Evolutionary conservation across 306 rosid species (phyloP).

Genomic region (Fragaria vesca): DNA sequence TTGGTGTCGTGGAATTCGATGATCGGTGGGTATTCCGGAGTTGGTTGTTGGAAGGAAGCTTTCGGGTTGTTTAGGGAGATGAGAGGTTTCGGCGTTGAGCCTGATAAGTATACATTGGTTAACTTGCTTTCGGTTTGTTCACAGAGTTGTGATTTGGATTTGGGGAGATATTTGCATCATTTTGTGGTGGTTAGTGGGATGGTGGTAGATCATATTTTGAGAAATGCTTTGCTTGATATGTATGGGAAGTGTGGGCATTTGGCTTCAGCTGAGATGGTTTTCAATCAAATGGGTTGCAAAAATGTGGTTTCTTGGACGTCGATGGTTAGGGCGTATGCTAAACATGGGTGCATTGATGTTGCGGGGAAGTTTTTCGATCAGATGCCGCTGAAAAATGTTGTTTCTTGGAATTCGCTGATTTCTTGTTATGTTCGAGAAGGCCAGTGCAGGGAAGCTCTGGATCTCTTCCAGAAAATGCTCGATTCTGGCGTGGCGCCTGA

Average conservation of each 20-base stretch:
- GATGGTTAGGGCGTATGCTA: conserved; percentile 62
- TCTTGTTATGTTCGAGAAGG: conserved; percentile 60
- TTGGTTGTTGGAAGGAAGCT: conserved; percentile 34
- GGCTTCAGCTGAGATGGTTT: conserved; percentile 41
- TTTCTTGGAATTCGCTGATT: conserved; percentile 80
- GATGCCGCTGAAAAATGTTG: conserved; percentile 63
- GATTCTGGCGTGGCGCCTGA: conserved; percentile 50
- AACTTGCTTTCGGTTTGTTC: conserved; percentile 69
- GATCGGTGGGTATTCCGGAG: conserved; percentile 57
- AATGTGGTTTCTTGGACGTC: conserved; percentile 69
- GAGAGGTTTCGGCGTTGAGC: conserved; percentile 41
- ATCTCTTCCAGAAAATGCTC: conserved; percentile 55
- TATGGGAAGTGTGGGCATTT: conserved; percentile 69
- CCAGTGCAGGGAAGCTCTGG: conserved; percentile 47
- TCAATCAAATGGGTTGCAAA: conserved; percentile 44
- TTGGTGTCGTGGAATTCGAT: conserved; percentile 77
- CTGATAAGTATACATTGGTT: conserved; percentile 62
- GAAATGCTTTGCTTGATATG: conserved; percentile 63
- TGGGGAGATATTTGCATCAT: conserved; percentile 57
- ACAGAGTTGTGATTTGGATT: conserved; percentile 39
- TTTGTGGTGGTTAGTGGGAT: conserved; percentile 42
- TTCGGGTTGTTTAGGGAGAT: conserved; percentile 50
- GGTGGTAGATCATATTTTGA: conserved; percentile 52
- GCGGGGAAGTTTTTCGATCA: conserved; percentile 47
- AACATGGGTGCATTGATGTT: conserved; percentile 41